Evolutionary conservation across 805 yeast species (phyloP), one percentile per base, ranked within the genome.

Genomic region (Isabelozyma rhagii): DNA sequence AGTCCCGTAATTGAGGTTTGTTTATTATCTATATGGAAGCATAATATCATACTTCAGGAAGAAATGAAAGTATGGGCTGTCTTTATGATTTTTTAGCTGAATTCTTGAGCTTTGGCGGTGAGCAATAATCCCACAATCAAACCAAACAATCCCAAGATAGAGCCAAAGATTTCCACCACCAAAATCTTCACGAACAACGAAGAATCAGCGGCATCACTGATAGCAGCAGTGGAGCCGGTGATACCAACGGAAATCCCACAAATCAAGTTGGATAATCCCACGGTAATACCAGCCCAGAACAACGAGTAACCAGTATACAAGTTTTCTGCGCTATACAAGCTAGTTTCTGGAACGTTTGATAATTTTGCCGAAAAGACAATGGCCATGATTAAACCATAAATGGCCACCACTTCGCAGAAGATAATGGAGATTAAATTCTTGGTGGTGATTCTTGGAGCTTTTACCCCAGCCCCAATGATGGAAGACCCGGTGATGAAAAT

Each of bases 341-440:
- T 73, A n/a, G 79, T 72, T 4, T 82, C 68, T 7, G 86, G 84
- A 39, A 87, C 91, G 28, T 83, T 78, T 31, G 83, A 75, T 59
- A 94, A 77, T 67, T 94, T 94, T 28, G 98, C 83, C 15, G 97
- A 88, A 62, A 94, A 94, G 41, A 94, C 98, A 79, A 94, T 94
- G 38, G 97, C 92, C 88, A 93, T 93, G 66, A 94, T 94, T 56
- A 94, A 82, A 3, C 99, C 99, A 67, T 94, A 94, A 67, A 94
- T 94, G 57, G 99, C 99, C 49, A 94, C 99, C 60, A 94, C 99
- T 74, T 94, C 99, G 79, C 99, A 94, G 78, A 94, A 94, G 74
- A 94, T 96, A 68, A 94, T 94, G 41, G 96, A 88, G 56, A 94
- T 96, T 67, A 94, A 81, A 69, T 94, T 94, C 78, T 94, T 94